Percentiles rank a stretch among this genome's conserved stretches.
Evolutionary conservation across 2,329 filamentous ascomycete species (phyloP).

Genomic region (Fusarium nisikadoi): DNA sequence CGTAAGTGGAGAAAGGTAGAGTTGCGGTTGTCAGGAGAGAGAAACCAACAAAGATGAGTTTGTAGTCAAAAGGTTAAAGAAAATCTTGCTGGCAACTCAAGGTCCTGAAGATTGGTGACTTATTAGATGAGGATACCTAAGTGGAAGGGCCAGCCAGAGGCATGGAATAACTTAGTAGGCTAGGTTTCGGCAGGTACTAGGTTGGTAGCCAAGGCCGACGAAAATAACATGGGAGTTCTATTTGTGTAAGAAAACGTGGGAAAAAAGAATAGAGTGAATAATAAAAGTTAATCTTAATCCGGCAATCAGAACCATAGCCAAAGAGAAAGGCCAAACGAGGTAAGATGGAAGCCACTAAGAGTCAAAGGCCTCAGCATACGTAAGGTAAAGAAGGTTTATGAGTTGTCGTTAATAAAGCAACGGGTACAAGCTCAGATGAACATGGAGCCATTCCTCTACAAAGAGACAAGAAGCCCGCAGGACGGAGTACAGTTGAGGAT

Average conservation of each 20-base stretch:
- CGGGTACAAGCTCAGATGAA: background rate
- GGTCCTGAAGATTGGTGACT: background rate
- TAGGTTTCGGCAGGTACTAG: slow-evolving; percentile 7
- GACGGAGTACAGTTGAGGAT: background rate
- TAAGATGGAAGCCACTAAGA: slow-evolving; percentile 1
- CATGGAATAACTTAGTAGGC: background rate
- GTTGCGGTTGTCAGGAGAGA: background rate
- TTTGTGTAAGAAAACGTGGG: background rate
- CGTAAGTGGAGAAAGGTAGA: background rate
- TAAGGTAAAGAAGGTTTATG: slow-evolving; percentile 9
- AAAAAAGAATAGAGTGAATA: background rate
- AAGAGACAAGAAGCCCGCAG: slow-evolving; percentile 3
- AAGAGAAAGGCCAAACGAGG: background rate
- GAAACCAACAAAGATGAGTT: slow-evolving; percentile 6
- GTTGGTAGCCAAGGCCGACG: slow-evolving; percentile 10
- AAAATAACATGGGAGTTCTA: slow-evolving; percentile 6
- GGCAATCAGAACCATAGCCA: background rate
- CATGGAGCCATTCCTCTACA: background rate
- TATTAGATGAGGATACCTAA: slow-evolving; percentile 30
- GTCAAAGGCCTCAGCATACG: background rate
- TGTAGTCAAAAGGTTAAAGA: background rate
- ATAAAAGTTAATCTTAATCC: slow-evolving; percentile 1
- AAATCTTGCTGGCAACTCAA: background rate
- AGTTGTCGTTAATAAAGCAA: slow-evolving; percentile 21
- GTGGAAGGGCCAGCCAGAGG: slow-evolving; percentile 33